phyloP scores from a whole-genome alignment of 306 rosid genomes.

The Lupinus albus region DNA sequence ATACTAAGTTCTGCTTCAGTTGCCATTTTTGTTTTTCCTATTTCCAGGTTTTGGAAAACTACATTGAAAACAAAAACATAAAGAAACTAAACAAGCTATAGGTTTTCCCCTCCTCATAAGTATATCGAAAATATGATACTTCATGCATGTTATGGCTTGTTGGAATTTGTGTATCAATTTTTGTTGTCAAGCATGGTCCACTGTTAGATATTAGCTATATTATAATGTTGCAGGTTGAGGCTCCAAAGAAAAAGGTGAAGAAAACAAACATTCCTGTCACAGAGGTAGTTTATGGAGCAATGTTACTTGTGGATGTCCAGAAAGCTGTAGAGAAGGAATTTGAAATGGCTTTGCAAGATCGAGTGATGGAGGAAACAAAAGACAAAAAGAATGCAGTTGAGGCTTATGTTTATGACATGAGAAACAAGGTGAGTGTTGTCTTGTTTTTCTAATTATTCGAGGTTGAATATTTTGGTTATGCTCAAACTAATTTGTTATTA shows the following conservation, averaged over 20 bases:
- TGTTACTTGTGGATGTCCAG: slow-evolving; percentile 63
- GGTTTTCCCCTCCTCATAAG: neutral
- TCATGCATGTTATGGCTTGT: neutral
- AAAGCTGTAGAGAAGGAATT: slow-evolving; percentile 88
- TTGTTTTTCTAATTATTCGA: neutral
- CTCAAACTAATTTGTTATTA: slow-evolving; percentile 21
- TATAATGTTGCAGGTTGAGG: slow-evolving; percentile 59
- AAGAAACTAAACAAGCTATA: neutral
- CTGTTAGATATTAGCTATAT: neutral
- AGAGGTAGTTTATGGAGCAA: slow-evolving; percentile 78
- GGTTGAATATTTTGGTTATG: neutral
- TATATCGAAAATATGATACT: neutral
- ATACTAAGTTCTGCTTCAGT: neutral
- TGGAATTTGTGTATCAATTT: slow-evolving; percentile 11
- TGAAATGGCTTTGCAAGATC: slow-evolving; percentile 98
- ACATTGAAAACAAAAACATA: neutral
- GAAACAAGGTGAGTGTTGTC: slow-evolving; percentile 68
- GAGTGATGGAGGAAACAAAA: slow-evolving; percentile 96
- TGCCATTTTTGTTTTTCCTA: neutral
- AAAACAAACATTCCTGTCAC: slow-evolving; percentile 67
- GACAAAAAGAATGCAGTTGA: slow-evolving; percentile 94
- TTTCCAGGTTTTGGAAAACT: neutral
- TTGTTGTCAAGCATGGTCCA: neutral
- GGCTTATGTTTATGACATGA: slow-evolving; percentile 93
- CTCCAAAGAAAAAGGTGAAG: slow-evolving; percentile 82